phyloP scores from a whole-genome alignment of 2,329 filamentous ascomycete species.

The Claviceps sp. region DNA sequence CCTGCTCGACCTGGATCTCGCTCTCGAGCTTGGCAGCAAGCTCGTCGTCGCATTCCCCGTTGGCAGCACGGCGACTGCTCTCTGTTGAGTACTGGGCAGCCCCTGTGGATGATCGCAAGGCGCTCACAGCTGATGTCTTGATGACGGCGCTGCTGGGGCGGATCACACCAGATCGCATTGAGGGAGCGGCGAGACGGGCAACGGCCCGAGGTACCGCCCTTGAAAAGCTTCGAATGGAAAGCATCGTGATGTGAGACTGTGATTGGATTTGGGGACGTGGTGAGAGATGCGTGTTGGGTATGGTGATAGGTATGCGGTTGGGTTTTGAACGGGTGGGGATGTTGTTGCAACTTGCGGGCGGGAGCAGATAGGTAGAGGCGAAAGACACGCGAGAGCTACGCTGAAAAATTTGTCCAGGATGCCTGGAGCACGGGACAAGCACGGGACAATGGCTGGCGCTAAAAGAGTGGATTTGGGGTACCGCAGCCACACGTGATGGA shows the following conservation, averaged over 20 bases:
- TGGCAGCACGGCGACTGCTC: slow-evolving; percentile 25
- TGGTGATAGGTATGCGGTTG: slow-evolving; percentile 3
- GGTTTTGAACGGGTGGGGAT: slow-evolving; percentile 5
- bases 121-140: slow-evolving; percentile 26
- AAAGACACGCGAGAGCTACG: too few species aligned
- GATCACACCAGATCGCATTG: slow-evolving; percentile 33
- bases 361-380: too few species aligned
- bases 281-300: slow-evolving; percentile 5
- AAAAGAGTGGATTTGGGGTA: too few species aligned
- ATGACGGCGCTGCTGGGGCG: slow-evolving; percentile 35
- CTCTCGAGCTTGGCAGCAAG: slow-evolving; percentile 74
- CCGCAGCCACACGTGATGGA: too few species aligned
- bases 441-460: too few species aligned
- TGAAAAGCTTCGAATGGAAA: slow-evolving; percentile 52
- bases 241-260: slow-evolving; percentile 33
- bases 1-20: slow-evolving; percentile 73
- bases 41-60: slow-evolving; percentile 55
- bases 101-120: slow-evolving; percentile 19
- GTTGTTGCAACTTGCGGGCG: too few species aligned
- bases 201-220: slow-evolving; percentile 54
- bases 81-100: slow-evolving; percentile 36
- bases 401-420: slow-evolving; percentile 1
- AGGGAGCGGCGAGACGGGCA: slow-evolving; percentile 40
- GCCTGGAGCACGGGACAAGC: background rate
- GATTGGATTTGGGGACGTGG: slow-evolving; percentile 1